These are phyloP conservation scores for Euphorbia lathyris DNA, from an alignment of 345 rosid species.

Conservation along the genomic window DNA sequence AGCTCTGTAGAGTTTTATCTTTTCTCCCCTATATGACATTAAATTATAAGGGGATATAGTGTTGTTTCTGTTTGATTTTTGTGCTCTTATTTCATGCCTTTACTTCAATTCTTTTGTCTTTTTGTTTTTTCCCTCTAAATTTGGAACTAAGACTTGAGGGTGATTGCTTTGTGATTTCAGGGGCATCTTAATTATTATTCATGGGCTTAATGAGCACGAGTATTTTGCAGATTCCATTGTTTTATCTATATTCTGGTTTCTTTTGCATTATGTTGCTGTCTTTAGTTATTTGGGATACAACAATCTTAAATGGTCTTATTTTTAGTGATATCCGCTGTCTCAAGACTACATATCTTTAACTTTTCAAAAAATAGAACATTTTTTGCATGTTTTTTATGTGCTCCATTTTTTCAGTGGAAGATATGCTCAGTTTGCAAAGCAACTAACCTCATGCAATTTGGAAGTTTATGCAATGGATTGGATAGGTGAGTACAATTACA, in stretches of 20 bases:
- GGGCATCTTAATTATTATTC: constrained; percentile 85
- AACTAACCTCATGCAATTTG: too few species aligned
- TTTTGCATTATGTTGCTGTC: background rate
- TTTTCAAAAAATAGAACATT: too few species aligned
- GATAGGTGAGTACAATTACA: constrained; percentile 51
- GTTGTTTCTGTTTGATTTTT: constrained; percentile 13
- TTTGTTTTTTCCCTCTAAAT: background rate
- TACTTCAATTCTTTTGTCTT: background rate
- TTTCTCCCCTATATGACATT: too few species aligned
- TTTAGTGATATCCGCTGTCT: background rate
- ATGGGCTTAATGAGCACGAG: constrained; percentile 98
- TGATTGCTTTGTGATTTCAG: constrained; percentile 37
- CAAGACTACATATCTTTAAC: background rate
- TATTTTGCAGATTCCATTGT: constrained; percentile 28
- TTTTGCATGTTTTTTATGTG: background rate
- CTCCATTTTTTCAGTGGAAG: constrained; percentile 40
- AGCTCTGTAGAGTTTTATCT: too few species aligned
- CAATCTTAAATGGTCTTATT: too few species aligned
- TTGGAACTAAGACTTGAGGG: constrained; percentile 2
- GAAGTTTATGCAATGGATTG: too few species aligned
- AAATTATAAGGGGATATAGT: constrained; percentile 1
- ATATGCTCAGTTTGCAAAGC: too few species aligned
- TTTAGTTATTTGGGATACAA: background rate
- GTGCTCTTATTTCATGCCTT: constrained; percentile 9
- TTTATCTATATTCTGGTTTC: background rate